These are phyloP conservation scores for Suillus luteus DNA, from an alignment of 768 basidiomycete genomes.

Conservation along the genomic window DNA sequence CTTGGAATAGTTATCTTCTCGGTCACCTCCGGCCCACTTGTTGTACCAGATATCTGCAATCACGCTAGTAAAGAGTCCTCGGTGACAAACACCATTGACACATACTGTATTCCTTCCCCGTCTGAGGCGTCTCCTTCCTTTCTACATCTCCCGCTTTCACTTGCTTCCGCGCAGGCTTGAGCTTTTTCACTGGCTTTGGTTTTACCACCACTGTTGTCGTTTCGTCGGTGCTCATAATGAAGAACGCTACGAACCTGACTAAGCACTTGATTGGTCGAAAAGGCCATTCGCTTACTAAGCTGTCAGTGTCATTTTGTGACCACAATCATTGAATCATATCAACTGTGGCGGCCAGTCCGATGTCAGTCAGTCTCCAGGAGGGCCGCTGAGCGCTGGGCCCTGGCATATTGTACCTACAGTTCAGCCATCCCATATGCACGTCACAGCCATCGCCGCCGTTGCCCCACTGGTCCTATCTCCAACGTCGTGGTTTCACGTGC, in stretches of 20 bases:
- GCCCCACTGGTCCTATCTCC: neutral
- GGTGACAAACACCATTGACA: conserved; percentile 21
- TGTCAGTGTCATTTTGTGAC: neutral
- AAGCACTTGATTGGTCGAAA: conserved; percentile 1
- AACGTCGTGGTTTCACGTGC: neutral
- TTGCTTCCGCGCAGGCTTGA: conserved; percentile 92
- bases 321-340: too few species aligned
- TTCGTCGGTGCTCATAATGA: conserved; percentile 36
- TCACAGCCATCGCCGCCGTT: neutral
- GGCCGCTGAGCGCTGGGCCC: neutral
- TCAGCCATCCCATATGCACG: neutral
- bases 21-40: conserved; percentile 99
- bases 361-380: neutral
- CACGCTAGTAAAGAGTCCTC: conserved; percentile 14
- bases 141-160: conserved; percentile 90
- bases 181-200: conserved; percentile 54
- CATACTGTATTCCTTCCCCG: conserved; percentile 95
- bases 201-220: conserved; percentile 22
- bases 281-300: neutral
- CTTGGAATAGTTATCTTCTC: conserved; percentile 97
- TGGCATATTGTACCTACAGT: neutral
- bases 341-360: neutral
- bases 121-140: conserved; percentile 85
- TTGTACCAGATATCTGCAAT: conserved; percentile 93
- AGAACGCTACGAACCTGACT: conserved; percentile 13